Percentiles rank a stretch among this genome's conserved stretches.
phyloP scores from a whole-genome alignment of 345 rosid species.

The Populus pruinosa region DNA sequence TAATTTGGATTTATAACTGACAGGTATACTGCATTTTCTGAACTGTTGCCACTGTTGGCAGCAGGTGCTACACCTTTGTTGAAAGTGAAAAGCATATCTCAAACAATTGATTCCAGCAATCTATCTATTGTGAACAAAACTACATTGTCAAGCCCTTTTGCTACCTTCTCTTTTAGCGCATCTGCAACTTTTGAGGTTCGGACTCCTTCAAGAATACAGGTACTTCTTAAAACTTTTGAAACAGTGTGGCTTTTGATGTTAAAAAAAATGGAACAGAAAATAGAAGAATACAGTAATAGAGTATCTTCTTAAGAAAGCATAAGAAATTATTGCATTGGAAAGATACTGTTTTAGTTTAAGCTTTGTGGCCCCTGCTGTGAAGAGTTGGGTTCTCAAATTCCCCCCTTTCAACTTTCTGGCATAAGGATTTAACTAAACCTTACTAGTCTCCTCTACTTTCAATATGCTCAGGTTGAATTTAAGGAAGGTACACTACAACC shows the following conservation, averaged over 20 bases:
- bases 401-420: neutral
- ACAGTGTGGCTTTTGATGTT: neutral
- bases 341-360: neutral
- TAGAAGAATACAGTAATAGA: neutral
- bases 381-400: neutral
- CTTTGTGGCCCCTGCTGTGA: neutral
- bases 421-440: neutral
- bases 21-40: conserved; percentile 93
- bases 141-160: conserved; percentile 72
- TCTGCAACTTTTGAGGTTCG: conserved; percentile 77
- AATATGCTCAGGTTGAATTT: conserved; percentile 65
- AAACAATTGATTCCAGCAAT: conserved; percentile 52
- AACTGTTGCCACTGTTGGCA: conserved; percentile 89
- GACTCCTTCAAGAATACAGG: conserved; percentile 85
- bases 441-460: neutral
- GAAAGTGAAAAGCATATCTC: conserved; percentile 68
- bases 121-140: conserved; percentile 58
- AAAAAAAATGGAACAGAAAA: neutral
- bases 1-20: neutral
- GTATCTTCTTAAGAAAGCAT: neutral
- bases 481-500: conserved; percentile 80
- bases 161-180: conserved; percentile 81
- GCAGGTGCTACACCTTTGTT: conserved; percentile 62
- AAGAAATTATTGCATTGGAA: neutral
- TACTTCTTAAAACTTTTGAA: conserved; percentile 20